Base-by-base conservation (phyloP, 257 asterid genomes). In the Jaltomata sinuosa region DNA sequence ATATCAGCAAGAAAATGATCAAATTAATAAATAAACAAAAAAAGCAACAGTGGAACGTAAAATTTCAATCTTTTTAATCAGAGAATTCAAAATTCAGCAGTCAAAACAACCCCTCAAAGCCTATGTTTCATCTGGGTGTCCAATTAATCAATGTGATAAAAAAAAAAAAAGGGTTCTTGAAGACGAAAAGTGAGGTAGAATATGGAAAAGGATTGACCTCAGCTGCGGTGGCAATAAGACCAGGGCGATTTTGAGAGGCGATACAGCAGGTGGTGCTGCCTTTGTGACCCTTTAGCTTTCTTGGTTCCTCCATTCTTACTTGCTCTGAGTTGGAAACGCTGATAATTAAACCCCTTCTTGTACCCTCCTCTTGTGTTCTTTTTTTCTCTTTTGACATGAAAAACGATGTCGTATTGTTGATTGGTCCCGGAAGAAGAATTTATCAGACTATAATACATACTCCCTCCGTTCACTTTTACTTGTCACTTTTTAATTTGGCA, bases 191-290 rank as follows among this genome's bases (percentile, higher is more conserved):
- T 64, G n/a, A 14, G 21, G 53, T 16, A 16, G 10, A 54, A 80
- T 80, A 79, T 18, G 69, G 47, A 42, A 40, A 64, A 64, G 11
- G 81, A 7, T 40, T 53, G 36, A 96, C 97, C 98, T 97, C 99
- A 4, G 87, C 96, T 54, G 97, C 94, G 14, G 98, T 93, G 88
- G 94, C 95, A 40, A 95, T 82, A 45, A 94, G 52, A 83, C 96
- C 98, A 76, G 98, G 97, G 71, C 96, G 94, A 87, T 72, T 72
- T 15, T 79, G 81, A 80, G 98, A 97, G 86, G 98, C 96, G 65
- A 95, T 84, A 82, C 98, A 97, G 90, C 94, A 92, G 55, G 94
- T 95, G 85, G 97, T 92, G 25, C 96, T 89, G 81, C 91, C 93
- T 83, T 76, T 89, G 87, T 94, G 98, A 45, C 98, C 98, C 83